phyloP scores from a whole-genome alignment of 148 eudicot species.

The Rhododendron williamsianum region DNA sequence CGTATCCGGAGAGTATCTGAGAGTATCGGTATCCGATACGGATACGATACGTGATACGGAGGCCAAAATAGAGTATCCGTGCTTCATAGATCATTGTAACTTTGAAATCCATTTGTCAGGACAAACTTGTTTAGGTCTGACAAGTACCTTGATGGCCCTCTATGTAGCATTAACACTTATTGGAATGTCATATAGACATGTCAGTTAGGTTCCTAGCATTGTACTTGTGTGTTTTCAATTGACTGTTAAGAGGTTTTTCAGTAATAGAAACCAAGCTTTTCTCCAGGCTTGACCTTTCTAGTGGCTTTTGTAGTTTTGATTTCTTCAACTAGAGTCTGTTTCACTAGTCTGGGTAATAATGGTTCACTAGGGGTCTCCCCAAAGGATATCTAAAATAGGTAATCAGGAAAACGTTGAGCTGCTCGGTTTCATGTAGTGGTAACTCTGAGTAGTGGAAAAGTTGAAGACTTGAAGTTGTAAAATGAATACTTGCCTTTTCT shows the following conservation, averaged over 20 bases:
- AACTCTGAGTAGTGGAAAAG: background rate
- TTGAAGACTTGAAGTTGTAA: background rate
- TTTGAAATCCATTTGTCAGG: background rate
- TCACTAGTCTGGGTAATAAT: background rate
- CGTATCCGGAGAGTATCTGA: no score
- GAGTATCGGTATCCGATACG: no score
- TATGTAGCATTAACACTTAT: background rate
- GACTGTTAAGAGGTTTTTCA: background rate
- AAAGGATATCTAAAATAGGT: background rate
- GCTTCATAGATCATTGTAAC: background rate
- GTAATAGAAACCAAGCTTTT: background rate
- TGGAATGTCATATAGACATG: background rate
- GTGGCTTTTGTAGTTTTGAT: background rate
- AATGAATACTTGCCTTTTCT: background rate
- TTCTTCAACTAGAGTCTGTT: background rate
- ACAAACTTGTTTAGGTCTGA: background rate
- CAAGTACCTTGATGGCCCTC: background rate
- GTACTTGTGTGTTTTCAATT: background rate
- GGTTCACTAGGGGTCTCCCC: background rate
- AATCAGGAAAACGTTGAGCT: background rate
- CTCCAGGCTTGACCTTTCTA: background rate
- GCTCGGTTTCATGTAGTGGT: background rate
- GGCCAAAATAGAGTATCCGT: no score
- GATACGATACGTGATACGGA: no score
- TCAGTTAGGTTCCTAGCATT: background rate